Base-by-base conservation (phyloP, 805 yeast genomes). In the Lachancea nothofagi region DNA sequence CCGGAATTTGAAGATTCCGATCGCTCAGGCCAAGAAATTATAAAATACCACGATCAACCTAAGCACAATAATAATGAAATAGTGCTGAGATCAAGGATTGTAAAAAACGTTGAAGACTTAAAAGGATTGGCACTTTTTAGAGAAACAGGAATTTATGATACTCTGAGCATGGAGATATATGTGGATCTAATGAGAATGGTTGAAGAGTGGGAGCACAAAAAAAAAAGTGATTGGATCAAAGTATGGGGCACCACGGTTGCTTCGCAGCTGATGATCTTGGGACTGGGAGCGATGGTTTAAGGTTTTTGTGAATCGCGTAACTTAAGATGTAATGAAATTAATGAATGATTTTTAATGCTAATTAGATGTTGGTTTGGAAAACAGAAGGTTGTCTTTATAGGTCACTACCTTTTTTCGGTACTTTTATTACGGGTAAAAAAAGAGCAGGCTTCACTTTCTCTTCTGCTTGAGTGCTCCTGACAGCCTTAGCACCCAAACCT, bases 241-340 rank as follows among this genome's bases (percentile, higher is more conserved):
- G 59, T 65, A 50, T 77, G 83, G 83, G 75, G 80, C 0, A 77
- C 76, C 40, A 69, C 78, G 1, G 58, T 77, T 27, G 78, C 80
- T 6, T 73, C 80, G 24, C 83, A 77, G 49, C 55, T 77, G 33
- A 55, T 77, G 25, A 62, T 77, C 24, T 66, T 77, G 30, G 83
- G 83, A 1, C 62, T 77, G 28, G 82, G 82, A 7, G 80, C 75
- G 1, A 68, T 77, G 59, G 80, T 74, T 5, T 73, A 55, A 38
- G 13, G 7, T n/a, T n/a, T n/a, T n/a, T n/a, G n/a, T n/a, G n/a
- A n/a, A n/a, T n/a, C n/a, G n/a, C n/a, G n/a, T n/a, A n/a, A n/a
- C 13, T 24, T 30, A 15, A 17, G n/a, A 8, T 14, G 14, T 31
- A 18, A 38, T 17, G 34, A 30, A 29, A 20, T 15, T 31, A 31